These are phyloP conservation scores for Phytophthora tubulina DNA, from an alignment of 352 stramenopile genomes.

Conservation along the genomic window DNA sequence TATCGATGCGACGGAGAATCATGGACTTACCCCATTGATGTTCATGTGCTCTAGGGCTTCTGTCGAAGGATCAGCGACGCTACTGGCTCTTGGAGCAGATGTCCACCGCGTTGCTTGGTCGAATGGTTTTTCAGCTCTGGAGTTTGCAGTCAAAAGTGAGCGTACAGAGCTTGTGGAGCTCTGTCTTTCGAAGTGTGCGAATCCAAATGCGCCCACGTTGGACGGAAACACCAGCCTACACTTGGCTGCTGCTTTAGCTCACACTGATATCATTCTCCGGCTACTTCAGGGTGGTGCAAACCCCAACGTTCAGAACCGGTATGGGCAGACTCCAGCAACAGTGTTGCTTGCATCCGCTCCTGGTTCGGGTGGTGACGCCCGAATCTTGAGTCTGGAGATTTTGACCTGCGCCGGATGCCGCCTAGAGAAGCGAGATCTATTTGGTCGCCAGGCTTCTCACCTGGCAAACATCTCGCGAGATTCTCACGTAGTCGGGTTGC, in stretches of 20 bases:
- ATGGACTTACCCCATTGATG: constrained; percentile 85
- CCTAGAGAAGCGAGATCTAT: constrained; percentile 67
- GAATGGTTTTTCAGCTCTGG: constrained; percentile 74
- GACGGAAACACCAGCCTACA: constrained; percentile 83
- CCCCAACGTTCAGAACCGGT: constrained; percentile 72
- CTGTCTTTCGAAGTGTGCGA: constrained; percentile 68
- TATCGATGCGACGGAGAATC: constrained; percentile 68
- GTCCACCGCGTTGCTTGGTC: constrained; percentile 76
- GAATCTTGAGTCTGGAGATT: constrained; percentile 61
- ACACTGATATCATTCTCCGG: constrained; percentile 61
- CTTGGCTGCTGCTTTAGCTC: constrained; percentile 54
- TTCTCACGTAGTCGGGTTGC: constrained; percentile 38
- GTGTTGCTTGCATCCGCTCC: constrained; percentile 56
- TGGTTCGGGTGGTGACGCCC: constrained; percentile 27
- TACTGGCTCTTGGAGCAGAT: constrained; percentile 78
- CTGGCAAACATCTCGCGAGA: constrained; percentile 57
- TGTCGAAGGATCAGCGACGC: constrained; percentile 73
- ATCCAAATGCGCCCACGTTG: constrained; percentile 70
- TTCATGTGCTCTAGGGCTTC: constrained; percentile 68
- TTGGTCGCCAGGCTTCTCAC: constrained; percentile 69
- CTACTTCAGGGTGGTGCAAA: constrained; percentile 68
- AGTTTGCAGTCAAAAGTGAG: constrained; percentile 60
- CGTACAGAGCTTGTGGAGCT: constrained; percentile 69
- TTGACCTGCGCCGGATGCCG: constrained; percentile 59
- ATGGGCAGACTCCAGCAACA: constrained; percentile 71